Percentiles rank a stretch among this genome's conserved stretches.
These are phyloP conservation scores for Eucalyptus globulus DNA, from an alignment of 345 rosid genomes.

Conservation along the genomic window DNA sequence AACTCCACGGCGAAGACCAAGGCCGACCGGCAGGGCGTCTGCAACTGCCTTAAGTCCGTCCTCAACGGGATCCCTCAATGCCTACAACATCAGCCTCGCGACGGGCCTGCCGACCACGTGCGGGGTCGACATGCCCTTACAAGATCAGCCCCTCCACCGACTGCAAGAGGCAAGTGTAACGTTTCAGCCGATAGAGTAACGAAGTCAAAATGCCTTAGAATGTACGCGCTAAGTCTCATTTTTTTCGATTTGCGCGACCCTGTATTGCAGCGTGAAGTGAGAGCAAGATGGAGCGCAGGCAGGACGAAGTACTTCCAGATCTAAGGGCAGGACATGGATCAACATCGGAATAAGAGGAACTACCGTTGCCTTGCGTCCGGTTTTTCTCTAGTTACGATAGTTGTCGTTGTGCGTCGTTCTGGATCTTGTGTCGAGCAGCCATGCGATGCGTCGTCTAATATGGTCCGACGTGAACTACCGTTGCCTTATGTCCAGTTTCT, in stretches of 20 bases:
- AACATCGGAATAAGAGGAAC: neutral
- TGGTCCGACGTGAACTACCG: neutral
- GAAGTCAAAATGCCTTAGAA: neutral
- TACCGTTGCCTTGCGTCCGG: neutral
- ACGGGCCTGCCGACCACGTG: neutral
- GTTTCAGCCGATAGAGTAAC: neutral
- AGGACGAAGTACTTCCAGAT: neutral
- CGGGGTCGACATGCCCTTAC: slow-evolving; percentile 1
- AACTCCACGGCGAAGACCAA: neutral
- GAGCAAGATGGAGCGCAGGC: neutral
- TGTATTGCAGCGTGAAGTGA: neutral
- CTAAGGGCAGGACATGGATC: neutral
- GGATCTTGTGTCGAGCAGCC: neutral
- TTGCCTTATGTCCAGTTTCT: neutral
- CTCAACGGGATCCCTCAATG: neutral
- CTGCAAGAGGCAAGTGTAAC: neutral
- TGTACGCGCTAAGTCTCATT: neutral
- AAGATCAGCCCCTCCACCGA: slow-evolving; percentile 1
- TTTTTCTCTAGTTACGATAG: neutral
- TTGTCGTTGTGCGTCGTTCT: neutral
- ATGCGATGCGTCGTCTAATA: neutral
- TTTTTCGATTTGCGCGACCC: neutral
- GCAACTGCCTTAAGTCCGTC: neutral
- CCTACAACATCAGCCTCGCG: neutral
- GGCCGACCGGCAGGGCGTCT: neutral